Conservation (phyloP, 345 rosid genomes). For the Balakata baccata region DNA sequence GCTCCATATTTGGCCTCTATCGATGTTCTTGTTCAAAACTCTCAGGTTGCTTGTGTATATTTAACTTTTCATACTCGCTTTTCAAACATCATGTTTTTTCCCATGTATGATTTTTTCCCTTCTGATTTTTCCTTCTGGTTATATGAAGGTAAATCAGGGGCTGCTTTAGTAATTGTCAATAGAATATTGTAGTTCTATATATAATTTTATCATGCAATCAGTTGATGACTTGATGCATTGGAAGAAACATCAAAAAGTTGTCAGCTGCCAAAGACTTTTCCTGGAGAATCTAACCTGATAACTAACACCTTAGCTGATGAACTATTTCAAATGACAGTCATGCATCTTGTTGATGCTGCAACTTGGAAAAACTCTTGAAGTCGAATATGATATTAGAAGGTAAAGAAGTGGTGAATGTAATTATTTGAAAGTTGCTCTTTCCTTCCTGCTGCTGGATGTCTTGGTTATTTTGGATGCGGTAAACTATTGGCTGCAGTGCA, state of each 20-base stretch:
- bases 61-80: background rate
- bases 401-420: background rate
- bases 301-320: background rate
- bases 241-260: background rate
- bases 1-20: conserved; percentile 36
- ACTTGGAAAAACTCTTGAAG: background rate
- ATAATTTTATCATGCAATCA: background rate
- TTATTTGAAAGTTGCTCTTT: background rate
- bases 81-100: background rate
- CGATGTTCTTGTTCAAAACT: conserved; percentile 37
- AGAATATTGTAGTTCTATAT: background rate
- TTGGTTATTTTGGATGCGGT: background rate
- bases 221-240: background rate
- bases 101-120: background rate
- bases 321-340: background rate
- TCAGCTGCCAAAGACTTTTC: background rate
- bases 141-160: background rate
- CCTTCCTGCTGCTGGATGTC: too few species aligned
- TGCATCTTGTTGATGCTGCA: background rate
- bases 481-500: background rate
- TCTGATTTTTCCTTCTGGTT: background rate
- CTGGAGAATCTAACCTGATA: background rate
- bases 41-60: conserved; percentile 22
- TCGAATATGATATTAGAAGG: background rate
- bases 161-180: background rate